Conservation (phyloP, 768 basidiomycete genomes). For the Boletus barrowsii region DNA sequence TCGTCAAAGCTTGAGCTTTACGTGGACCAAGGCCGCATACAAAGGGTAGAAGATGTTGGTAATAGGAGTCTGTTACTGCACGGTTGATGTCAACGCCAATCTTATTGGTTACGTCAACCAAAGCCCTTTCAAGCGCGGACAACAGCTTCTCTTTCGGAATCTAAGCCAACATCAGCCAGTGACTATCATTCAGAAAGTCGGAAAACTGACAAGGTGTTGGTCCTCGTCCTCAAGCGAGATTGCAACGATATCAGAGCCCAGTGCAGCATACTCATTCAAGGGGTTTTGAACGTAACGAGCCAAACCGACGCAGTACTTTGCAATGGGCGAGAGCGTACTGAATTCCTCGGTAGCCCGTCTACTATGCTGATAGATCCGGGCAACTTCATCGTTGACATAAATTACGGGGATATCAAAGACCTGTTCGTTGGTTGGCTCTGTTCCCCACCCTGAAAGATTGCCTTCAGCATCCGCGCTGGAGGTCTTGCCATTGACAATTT, state of each 20-base stretch:
- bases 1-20: slow-evolving; percentile 82
- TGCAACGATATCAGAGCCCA: slow-evolving; percentile 80
- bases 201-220: slow-evolving; percentile 71
- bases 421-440: slow-evolving; percentile 38
- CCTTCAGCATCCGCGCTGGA: slow-evolving; percentile 23
- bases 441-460: slow-evolving; percentile 22
- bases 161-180: slow-evolving; percentile 39
- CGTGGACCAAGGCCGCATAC: slow-evolving; percentile 93
- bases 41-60: slow-evolving; percentile 84
- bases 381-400: slow-evolving; percentile 88
- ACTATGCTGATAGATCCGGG: slow-evolving; percentile 91
- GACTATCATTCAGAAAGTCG: neutral
- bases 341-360: slow-evolving; percentile 83
- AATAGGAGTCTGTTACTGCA: slow-evolving; percentile 84
- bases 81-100: slow-evolving; percentile 97
- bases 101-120: slow-evolving; percentile 89
- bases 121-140: slow-evolving; percentile 73
- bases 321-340: slow-evolving; percentile 67
- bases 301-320: slow-evolving; percentile 91
- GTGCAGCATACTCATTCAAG: slow-evolving; percentile 88
- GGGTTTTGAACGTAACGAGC: slow-evolving; percentile 94
- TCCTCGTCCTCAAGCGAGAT: slow-evolving; percentile 82
- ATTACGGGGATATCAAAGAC: slow-evolving; percentile 66
- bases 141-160: slow-evolving; percentile 84
- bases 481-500: slow-evolving; percentile 38